Conservation (phyloP, 2,329 filamentous ascomycete species). For the Talaromyces sp. region DNA sequence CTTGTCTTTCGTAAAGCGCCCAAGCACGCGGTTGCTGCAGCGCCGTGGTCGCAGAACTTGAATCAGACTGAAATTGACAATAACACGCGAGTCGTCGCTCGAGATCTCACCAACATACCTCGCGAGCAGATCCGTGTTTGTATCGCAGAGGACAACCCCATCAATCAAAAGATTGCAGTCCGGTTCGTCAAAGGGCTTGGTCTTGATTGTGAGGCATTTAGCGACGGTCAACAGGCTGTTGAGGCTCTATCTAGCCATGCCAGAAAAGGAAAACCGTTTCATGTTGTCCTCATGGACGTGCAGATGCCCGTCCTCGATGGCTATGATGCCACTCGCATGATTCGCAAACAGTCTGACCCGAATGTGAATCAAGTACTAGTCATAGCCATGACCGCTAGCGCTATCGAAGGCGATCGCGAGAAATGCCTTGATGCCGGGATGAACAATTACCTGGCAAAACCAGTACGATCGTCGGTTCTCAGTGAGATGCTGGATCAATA, state of each 20-base stretch:
- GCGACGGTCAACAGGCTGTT: constrained; percentile 82
- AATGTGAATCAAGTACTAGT: constrained; percentile 78
- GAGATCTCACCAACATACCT: constrained; percentile 67
- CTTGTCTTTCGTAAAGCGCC: constrained; percentile 80
- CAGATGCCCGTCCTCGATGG: constrained; percentile 94
- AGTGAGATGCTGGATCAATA: constrained; percentile 75
- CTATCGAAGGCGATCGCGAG: constrained; percentile 89
- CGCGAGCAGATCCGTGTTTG: constrained; percentile 78
- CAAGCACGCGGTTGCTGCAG: constrained; percentile 49
- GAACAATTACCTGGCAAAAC: constrained; percentile 96
- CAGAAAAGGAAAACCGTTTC: constrained; percentile 68
- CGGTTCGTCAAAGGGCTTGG: constrained; percentile 83
- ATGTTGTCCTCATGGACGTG: constrained; percentile 90
- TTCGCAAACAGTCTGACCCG: constrained; percentile 70
- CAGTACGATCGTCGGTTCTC: constrained; percentile 80
- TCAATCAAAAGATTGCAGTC: constrained; percentile 91
- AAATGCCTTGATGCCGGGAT: constrained; percentile 94
- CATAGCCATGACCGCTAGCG: constrained; percentile 94
- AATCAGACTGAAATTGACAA: constrained; percentile 36
- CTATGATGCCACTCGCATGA: constrained; percentile 80
- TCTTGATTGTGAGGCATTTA: constrained; percentile 81
- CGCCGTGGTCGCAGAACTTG: constrained; percentile 47
- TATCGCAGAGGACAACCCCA: constrained; percentile 90
- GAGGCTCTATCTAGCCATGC: constrained; percentile 74
- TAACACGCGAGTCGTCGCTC: constrained; percentile 40